Base-by-base conservation (phyloP, 2,329 filamentous ascomycete genomes). In the Drechslera avenae region DNA sequence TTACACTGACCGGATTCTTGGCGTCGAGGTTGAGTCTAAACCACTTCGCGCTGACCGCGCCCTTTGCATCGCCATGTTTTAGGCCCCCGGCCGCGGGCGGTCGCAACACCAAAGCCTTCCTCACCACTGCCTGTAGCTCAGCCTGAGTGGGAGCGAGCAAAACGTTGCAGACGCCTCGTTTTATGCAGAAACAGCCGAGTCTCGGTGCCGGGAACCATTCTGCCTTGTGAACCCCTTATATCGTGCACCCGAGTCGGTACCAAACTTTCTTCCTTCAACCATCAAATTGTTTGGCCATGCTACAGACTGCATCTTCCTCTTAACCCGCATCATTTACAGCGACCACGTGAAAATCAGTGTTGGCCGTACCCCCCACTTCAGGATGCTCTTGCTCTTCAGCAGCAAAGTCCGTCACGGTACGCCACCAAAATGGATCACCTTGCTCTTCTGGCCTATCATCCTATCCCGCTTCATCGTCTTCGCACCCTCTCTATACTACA, bases 1-100 rank as follows among this genome's bases (percentile, higher is more conserved):
- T 2, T 34, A 14, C 19, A 10, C 40, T 42, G 30, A 62, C 59
- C 57, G 57, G 57, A 54, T 10, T 10, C 56, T 59, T 57, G 56
- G 58, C 55, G 14, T 31, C 18, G 28, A 33, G 9, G 3, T 7
- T 19, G 30, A 2, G 32, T 6, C 35, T 34, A 43, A 40, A 7
- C 31, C 39, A 10, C 31, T 31, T 31, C 28, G 26, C 19, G 31
- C 43, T 50, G 37, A 51, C 54, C 47, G 47, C 44, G 12, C 33
- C 21, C 31, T 14, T 37, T 17, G n/a, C n/a, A 33, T 43, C 18
- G 34, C 33, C 28, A 41, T 19, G 9, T 19, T 19, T 43, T 39
- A 49, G 8, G 16, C 32, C 34, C 26, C 35, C 26, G 30, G 35
- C 32, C 30, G 13, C 16, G 35, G 36, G 35, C 43, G 42, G 23